These are phyloP conservation scores for Craterostigma plantagineum DNA, from an alignment of 257 asterid species.

Conservation along the genomic window DNA sequence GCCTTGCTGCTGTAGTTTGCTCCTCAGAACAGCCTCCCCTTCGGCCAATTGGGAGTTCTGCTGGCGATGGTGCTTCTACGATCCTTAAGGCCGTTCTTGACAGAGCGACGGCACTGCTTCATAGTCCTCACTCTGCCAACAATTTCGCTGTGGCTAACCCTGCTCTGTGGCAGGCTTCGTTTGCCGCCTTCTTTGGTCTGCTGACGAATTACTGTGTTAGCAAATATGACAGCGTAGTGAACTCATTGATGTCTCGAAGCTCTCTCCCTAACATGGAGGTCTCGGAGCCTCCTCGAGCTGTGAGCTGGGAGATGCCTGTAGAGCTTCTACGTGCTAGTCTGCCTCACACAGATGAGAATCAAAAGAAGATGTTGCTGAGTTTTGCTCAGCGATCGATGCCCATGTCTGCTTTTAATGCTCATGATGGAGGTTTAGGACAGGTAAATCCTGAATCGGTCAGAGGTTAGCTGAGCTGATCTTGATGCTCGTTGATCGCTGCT, in stretches of 20 bases:
- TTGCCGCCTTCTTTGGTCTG: slow-evolving; percentile 48
- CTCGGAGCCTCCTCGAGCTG: slow-evolving; percentile 42
- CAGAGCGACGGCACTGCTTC: slow-evolving; percentile 32
- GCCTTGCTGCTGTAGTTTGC: slow-evolving; percentile 61
- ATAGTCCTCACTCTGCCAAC: slow-evolving; percentile 26
- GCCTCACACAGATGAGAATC: slow-evolving; percentile 51
- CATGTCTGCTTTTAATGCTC: slow-evolving; percentile 26
- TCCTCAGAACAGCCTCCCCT: slow-evolving; percentile 66
- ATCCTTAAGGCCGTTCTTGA: slow-evolving; percentile 39
- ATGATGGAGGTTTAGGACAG: slow-evolving; percentile 28
- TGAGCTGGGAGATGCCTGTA: slow-evolving; percentile 57
- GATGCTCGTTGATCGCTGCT: too few species aligned
- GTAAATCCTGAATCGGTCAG: slow-evolving; percentile 35
- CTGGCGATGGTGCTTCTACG: slow-evolving; percentile 56
- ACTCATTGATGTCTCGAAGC: slow-evolving; percentile 23
- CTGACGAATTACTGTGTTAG: slow-evolving; percentile 43
- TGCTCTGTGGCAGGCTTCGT: slow-evolving; percentile 63
- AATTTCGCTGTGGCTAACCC: slow-evolving; percentile 30
- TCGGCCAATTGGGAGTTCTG: slow-evolving; percentile 41
- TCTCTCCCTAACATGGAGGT: slow-evolving; percentile 16
- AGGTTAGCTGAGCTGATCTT: slow-evolving; percentile 21
- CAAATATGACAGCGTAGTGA: slow-evolving; percentile 45
- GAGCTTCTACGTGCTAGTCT: slow-evolving; percentile 54
- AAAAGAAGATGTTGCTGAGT: slow-evolving; percentile 27
- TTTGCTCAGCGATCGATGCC: slow-evolving; percentile 51